Evolutionary conservation across 805 yeast genomes (phyloP).

Genomic region (Pichia manshurica): DNA sequence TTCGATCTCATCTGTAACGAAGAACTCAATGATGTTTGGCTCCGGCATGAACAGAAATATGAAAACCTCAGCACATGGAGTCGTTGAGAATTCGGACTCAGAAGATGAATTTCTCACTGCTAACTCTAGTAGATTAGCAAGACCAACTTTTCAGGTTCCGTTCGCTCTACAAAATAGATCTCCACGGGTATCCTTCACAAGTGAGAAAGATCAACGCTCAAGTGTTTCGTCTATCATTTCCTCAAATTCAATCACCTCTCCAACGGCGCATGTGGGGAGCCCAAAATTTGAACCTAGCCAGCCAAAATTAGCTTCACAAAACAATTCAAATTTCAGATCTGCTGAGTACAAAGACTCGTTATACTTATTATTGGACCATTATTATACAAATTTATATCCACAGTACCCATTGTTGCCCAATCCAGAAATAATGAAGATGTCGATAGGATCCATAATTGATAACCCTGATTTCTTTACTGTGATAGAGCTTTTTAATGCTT

Average conservation of each 20-base stretch:
- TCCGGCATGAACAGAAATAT: background rate
- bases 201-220: constrained; percentile 23
- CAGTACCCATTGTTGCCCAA: constrained; percentile 43
- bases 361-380: constrained; percentile 23
- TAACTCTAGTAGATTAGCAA: constrained; percentile 15
- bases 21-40: background rate
- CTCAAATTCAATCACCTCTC: background rate
- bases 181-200: constrained; percentile 18
- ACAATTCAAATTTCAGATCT: background rate
- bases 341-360: background rate
- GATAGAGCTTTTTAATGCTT: constrained; percentile 36
- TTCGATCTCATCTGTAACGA: background rate
- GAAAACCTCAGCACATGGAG: background rate
- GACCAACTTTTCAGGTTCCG: constrained; percentile 23
- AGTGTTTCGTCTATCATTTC: constrained; percentile 13
- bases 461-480: constrained; percentile 28
- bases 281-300: background rate
- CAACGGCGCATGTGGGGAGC: background rate
- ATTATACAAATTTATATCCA: constrained; percentile 39
- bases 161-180: constrained; percentile 15
- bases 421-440: constrained; percentile 23
- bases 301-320: too few relatives aligned
- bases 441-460: constrained; percentile 24
- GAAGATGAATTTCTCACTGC: constrained; percentile 28
- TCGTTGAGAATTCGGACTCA: constrained; percentile 28